Evolutionary conservation across 1,139 yeast genomes (phyloP).

Genomic region (Blastobotrys petasosporus): DNA sequence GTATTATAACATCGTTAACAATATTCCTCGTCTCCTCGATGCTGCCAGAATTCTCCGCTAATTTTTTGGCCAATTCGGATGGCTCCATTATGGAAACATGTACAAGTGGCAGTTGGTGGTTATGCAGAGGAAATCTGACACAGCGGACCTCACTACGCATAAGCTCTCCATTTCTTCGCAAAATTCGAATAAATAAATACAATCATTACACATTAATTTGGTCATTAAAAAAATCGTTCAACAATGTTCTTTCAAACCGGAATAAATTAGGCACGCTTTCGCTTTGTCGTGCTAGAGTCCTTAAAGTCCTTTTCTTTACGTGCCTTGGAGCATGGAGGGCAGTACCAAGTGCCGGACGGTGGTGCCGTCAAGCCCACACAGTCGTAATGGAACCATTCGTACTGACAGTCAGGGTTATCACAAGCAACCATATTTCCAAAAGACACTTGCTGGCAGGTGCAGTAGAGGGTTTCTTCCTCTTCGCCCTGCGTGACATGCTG

Average conservation of each 20-base stretch:
- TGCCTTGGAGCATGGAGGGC: slow-evolving; percentile 33
- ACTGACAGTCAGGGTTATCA: slow-evolving; percentile 73
- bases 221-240: too few species aligned
- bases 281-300: slow-evolving; percentile 15
- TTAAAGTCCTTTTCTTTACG: slow-evolving; percentile 22
- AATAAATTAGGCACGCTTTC: slow-evolving; percentile 7
- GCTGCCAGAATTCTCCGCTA: too few species aligned
- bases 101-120: neutral
- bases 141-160: neutral
- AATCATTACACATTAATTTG: neutral
- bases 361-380: slow-evolving; percentile 66
- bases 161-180: neutral
- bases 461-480: slow-evolving; percentile 62
- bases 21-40: too few species aligned
- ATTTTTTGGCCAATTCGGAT: too few species aligned
- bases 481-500: slow-evolving; percentile 31
- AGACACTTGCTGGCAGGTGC: slow-evolving; percentile 79
- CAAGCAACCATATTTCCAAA: slow-evolving; percentile 93
- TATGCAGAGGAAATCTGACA: neutral
- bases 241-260: too few species aligned
- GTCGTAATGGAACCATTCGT: slow-evolving; percentile 76
- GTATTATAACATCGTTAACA: too few species aligned
- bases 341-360: slow-evolving; percentile 39
- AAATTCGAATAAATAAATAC: neutral
- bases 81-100: neutral